Percentiles rank a stretch among this genome's conserved stretches.
These are phyloP conservation scores for Styphnolobium japonicum DNA, from an alignment of 306 rosid species.

Conservation along the genomic window DNA sequence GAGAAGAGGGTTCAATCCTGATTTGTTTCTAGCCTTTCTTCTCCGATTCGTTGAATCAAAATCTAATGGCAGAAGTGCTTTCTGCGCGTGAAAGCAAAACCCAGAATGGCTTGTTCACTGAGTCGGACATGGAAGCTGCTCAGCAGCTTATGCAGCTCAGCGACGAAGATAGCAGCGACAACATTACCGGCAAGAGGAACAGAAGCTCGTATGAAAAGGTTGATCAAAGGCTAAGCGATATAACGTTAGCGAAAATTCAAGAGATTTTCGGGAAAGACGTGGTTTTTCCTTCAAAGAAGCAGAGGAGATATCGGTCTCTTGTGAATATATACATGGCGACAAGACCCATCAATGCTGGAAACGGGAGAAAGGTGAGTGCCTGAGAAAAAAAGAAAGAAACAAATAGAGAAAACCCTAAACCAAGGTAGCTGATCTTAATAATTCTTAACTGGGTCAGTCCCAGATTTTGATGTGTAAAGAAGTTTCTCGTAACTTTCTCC, in stretches of 20 bases:
- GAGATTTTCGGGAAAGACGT: constrained; percentile 47
- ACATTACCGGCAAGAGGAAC: constrained; percentile 6
- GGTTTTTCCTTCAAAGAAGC: constrained; percentile 28
- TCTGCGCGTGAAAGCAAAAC: neutral
- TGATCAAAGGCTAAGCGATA: constrained; percentile 11
- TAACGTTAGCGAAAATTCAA: constrained; percentile 23
- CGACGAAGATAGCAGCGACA: constrained; percentile 34
- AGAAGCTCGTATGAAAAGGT: constrained; percentile 2
- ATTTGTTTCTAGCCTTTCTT: neutral
- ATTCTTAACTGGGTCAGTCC: neutral
- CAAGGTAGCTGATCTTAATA: too few relatives aligned
- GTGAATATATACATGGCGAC: constrained; percentile 45
- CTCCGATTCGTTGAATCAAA: neutral
- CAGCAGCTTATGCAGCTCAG: constrained; percentile 54
- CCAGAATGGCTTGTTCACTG: constrained; percentile 8
- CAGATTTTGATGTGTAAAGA: neutral
- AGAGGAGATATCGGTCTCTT: constrained; percentile 48
- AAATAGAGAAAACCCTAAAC: neutral
- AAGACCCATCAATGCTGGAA: constrained; percentile 13
- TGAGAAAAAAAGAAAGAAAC: neutral
- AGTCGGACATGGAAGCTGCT: constrained; percentile 43
- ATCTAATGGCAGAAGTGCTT: constrained; percentile 17
- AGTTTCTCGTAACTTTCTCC: neutral
- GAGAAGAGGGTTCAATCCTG: neutral
- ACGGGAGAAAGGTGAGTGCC: neutral